phyloP scores from a whole-genome alignment of 1,284 basidiomycete genomes.

The Ceratobasidium sp. region DNA sequence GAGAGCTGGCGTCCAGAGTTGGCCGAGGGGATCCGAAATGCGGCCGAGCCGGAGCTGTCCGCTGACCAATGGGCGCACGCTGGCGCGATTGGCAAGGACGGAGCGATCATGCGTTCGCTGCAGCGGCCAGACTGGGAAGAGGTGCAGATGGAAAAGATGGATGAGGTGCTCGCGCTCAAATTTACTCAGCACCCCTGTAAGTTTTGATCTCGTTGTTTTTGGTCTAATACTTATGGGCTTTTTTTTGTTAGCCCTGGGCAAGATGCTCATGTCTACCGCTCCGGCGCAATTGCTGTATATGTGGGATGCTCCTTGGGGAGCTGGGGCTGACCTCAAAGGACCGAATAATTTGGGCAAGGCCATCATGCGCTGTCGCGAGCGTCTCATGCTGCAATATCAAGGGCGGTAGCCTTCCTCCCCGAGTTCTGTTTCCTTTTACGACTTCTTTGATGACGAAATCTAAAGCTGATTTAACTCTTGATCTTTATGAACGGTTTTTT shows the following conservation, averaged over 20 bases:
- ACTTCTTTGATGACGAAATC: slow-evolving; percentile 29
- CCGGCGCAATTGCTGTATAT: slow-evolving; percentile 46
- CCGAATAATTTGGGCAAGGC: slow-evolving; percentile 71
- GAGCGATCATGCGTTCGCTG: slow-evolving; percentile 40
- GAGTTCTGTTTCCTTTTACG: slow-evolving; percentile 14
- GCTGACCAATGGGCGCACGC: slow-evolving; percentile 41
- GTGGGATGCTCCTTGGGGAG: slow-evolving; percentile 69
- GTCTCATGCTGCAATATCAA: slow-evolving; percentile 44
- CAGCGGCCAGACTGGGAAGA: slow-evolving; percentile 67
- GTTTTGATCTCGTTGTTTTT: background rate
- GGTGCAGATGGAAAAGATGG: slow-evolving; percentile 68
- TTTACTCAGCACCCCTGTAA: slow-evolving; percentile 69
- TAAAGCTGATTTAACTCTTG: slow-evolving; percentile 32
- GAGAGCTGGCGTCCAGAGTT: slow-evolving; percentile 30
- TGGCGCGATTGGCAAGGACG: slow-evolving; percentile 38
- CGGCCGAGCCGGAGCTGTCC: slow-evolving; percentile 29
- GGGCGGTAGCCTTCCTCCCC: background rate
- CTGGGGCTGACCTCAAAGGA: slow-evolving; percentile 64
- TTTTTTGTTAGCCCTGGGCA: slow-evolving; percentile 32
- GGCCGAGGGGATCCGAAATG: slow-evolving; percentile 37
- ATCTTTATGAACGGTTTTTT: slow-evolving; percentile 34
- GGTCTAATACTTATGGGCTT: slow-evolving; percentile 56
- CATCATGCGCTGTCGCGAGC: slow-evolving; percentile 63
- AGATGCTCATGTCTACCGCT: slow-evolving; percentile 46
- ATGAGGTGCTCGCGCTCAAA: slow-evolving; percentile 71